Base-by-base conservation (phyloP, 345 rosid species). In the Euphorbia pulcherrima region DNA sequence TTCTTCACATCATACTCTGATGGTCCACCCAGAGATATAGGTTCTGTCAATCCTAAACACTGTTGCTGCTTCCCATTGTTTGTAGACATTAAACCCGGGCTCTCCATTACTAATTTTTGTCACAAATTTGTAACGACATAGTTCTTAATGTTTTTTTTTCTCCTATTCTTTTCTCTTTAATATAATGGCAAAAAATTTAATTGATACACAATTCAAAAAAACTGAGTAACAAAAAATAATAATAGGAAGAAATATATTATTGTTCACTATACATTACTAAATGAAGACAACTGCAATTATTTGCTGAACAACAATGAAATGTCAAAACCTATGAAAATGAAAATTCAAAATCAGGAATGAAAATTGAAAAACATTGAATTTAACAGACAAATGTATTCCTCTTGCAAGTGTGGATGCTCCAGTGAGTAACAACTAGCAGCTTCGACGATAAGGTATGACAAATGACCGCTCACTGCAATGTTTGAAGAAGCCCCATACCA, bases 1-100 rank as follows among this genome's bases (percentile, higher is more conserved):
- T 85, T 91, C 28, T 72, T 76, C 67, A 89, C 83, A 78, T 94
- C 99, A 44, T 83, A 70, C 68, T 90, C 97, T 0, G 93, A 78
- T 48, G 99, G 97, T 63, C 99, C 99, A 66, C 92, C 91, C 88
- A 86, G 68, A 0, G 99, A 91, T 68, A 94, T 94, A 24, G 99
- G 99, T 46, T 89, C 96, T 0, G 95, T 84, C 60, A 89, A 84
- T 61, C 99, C 96, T 53, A 84, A 68, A 58, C 87, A 79, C 41
- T 47, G 69, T 28, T 61, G 72, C 41, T 60, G 72, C 37, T 80
- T 90, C 58, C 89, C 96, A 52, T 83, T 82, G 65, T 72, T 81
- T 70, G 78, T 76, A 65, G 57, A 79, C 78, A 84, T 83, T 61
- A 67, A 76, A 54, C 79, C 79, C 2, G 71, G 75, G 44, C 60